These are phyloP conservation scores for Moesziomyces parantarcticus DNA, from an alignment of 1,284 basidiomycete genomes.

Conservation along the genomic window DNA sequence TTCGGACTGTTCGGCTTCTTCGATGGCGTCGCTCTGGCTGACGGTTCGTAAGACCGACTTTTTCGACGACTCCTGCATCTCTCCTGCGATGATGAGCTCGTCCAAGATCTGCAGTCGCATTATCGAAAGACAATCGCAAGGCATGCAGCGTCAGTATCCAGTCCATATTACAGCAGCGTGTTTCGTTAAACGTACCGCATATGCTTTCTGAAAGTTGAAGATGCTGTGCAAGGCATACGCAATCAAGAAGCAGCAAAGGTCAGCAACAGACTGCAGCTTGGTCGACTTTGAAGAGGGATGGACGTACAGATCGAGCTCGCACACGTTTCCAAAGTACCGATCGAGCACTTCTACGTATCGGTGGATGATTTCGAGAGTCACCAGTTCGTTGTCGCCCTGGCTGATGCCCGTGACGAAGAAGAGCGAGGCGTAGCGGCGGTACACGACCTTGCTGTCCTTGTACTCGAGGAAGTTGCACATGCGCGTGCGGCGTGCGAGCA, in stretches of 20 bases:
- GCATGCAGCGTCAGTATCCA: neutral
- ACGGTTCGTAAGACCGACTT: constrained; percentile 92
- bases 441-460: constrained; percentile 84
- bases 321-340: constrained; percentile 93
- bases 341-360: constrained; percentile 99
- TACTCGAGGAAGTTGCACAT: constrained; percentile 99
- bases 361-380: constrained; percentile 96
- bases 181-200: constrained; percentile 39
- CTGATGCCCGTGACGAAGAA: constrained; percentile 97
- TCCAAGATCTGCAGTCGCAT: constrained; percentile 73
- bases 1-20: constrained; percentile 68
- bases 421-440: constrained; percentile 94
- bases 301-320: constrained; percentile 64
- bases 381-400: constrained; percentile 86
- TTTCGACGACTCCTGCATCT: constrained; percentile 98
- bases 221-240: constrained; percentile 34
- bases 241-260: neutral
- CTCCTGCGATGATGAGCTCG: constrained; percentile 96
- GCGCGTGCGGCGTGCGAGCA: constrained; percentile 90
- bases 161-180: constrained; percentile 7
- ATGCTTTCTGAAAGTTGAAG: constrained; percentile 68
- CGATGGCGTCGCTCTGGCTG: constrained; percentile 69
- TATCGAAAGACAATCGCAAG: too few relatives aligned
- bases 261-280: neutral
- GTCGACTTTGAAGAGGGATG: too few relatives aligned